phyloP scores from a whole-genome alignment of 805 yeast genomes.

The Cyberlindnera amylophila region DNA sequence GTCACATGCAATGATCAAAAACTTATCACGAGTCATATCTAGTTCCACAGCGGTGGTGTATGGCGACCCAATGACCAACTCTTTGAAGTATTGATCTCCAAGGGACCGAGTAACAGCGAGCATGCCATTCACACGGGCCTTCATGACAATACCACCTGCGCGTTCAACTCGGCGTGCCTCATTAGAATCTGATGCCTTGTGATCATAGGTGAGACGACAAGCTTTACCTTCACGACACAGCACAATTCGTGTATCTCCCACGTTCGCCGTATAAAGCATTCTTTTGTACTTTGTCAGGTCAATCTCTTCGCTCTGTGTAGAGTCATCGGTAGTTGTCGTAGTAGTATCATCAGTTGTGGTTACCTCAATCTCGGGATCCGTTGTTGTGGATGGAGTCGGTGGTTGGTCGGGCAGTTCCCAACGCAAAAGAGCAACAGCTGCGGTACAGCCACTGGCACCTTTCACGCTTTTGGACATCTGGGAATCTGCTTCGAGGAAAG shows the following conservation, averaged over 20 bases:
- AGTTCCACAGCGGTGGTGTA: conserved; percentile 87
- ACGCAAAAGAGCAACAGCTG: conserved; percentile 85
- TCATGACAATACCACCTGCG: conserved; percentile 84
- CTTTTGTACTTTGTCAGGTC: conserved; percentile 49
- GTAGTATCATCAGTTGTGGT: neutral
- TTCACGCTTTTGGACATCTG: conserved; percentile 54
- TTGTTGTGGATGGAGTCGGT: neutral
- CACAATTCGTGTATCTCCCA: conserved; percentile 88
- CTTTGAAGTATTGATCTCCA: conserved; percentile 92
- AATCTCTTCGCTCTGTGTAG: conserved; percentile 7
- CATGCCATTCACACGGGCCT: conserved; percentile 92
- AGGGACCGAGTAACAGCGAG: conserved; percentile 90
- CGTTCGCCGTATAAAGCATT: conserved; percentile 89
- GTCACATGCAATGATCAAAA: conserved; percentile 89
- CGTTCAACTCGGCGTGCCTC: conserved; percentile 74
- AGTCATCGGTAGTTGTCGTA: neutral
- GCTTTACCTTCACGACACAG: conserved; percentile 73
- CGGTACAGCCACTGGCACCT: conserved; percentile 89
- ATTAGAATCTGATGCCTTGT: conserved; percentile 78
- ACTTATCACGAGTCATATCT: conserved; percentile 55
- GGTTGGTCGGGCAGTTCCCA: conserved; percentile 58
- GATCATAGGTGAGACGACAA: conserved; percentile 83
- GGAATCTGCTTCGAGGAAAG: conserved; percentile 75
- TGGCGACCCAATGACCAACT: conserved; percentile 83
- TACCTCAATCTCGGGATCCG: neutral